Conservation (phyloP, 306 rosid species). For the Albizia julibrissin region DNA sequence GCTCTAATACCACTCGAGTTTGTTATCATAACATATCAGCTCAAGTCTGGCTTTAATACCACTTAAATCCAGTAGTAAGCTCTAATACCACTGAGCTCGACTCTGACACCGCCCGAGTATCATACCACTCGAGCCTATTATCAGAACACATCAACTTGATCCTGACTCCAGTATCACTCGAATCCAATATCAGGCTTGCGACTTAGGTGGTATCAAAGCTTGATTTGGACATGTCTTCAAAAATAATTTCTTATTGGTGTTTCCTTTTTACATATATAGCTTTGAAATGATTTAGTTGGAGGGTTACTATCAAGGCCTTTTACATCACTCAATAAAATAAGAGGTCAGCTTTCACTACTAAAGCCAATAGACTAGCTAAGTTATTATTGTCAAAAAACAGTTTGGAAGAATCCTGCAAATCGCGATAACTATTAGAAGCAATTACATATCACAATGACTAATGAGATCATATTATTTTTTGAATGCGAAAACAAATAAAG, state of each 20-base stretch:
- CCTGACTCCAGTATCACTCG: too few relatives aligned
- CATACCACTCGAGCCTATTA: too few relatives aligned
- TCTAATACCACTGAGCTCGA: too few relatives aligned
- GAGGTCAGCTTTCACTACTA: conserved; percentile 91
- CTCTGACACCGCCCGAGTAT: too few relatives aligned
- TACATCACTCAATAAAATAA: conserved; percentile 89
- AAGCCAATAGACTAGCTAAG: conserved; percentile 83
- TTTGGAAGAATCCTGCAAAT: conserved; percentile 74
- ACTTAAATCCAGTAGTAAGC: too few relatives aligned
- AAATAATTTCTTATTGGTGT: conserved; percentile 79
- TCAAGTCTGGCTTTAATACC: too few relatives aligned
- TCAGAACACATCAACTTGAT: too few relatives aligned
- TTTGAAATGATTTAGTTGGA: conserved; percentile 83
- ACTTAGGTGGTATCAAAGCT: conserved; percentile 21
- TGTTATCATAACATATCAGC: too few relatives aligned
- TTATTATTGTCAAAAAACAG: conserved; percentile 93
- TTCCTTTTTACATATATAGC: conserved; percentile 79
- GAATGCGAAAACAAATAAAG: background rate
- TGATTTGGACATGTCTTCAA: conserved; percentile 92
- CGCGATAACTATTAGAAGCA: conserved; percentile 36
- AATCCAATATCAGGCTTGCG: too few relatives aligned
- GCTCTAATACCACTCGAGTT: too few relatives aligned
- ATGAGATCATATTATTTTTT: background rate
- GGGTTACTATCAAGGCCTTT: conserved; percentile 94
- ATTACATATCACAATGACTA: conserved; percentile 14